Evolutionary conservation across 352 stramenopile species (phyloP), one percentile per base, ranked within the genome.

Genomic region (Elongisporangium anandrum): DNA sequence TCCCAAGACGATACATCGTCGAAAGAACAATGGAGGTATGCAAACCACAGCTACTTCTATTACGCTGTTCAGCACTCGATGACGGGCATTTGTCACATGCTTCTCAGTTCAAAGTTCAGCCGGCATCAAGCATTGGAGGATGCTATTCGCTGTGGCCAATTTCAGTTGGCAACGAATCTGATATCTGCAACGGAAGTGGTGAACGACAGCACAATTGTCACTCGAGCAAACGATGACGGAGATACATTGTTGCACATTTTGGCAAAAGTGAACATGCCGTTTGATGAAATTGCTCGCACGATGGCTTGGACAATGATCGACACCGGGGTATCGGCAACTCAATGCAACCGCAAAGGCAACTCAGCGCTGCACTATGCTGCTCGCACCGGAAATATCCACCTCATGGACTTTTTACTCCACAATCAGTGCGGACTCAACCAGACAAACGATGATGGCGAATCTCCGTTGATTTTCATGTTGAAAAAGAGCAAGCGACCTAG

Each of bases 381-480:
- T 5, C 64, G 74, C 13, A 57, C 52, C 0, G 81, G 68, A 4
- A 88, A 88, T 50, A 76, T 77, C 16, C 75, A 84, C 48, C 16
- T 88, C n/a, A 72, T 88, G 59, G 80, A 88, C 47, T 92, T 90
- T 55, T 53, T 92, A n/a, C 68, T 88, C 1, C 77, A 90, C 65
- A 75, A 90, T 56, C 62, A 66, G 39, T 69, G 58, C 21, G 61
- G 79, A 17, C 6, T 84, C 13, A 88, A 88, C 59, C 56, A 59
- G 29, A 58, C 50, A 3, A 89, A 81, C 50, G 51, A 70, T 1
- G 48, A 49, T 3, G 79, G 79, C 1, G 81, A 92, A 51, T 84
- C 73, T 3, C 75, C 79, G 12, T 39, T 88, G 12, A 19, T 90
- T 34, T 90, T 77, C 29, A 68, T 70, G 17, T 52, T 91, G 6